A percentile compares a stretch with the other conserved stretches of the same genome.
Evolutionary conservation across 2,329 filamentous ascomycete species (phyloP).

Genomic region (Epichloe sibirici): DNA sequence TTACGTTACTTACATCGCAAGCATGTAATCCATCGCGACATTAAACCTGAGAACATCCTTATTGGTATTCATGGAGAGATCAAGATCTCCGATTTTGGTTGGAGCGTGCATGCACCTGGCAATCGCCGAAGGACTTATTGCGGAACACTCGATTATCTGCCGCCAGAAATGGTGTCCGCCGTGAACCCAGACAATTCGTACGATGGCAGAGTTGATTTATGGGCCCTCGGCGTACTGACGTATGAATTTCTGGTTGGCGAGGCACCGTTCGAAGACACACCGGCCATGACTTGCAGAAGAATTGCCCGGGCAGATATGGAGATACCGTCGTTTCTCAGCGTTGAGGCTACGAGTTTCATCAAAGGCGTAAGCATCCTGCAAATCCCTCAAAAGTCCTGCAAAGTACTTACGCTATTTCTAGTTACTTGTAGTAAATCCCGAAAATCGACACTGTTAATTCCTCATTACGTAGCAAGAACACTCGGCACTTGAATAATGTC

Average conservation of each 20-base stretch:
- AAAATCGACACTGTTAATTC: no score
- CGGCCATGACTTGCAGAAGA: conserved; percentile 83
- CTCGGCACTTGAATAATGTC: no score
- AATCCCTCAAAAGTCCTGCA: no score
- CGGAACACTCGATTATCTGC: conserved; percentile 95
- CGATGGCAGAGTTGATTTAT: conserved; percentile 89
- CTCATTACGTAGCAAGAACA: no score
- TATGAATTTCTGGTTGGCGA: conserved; percentile 96
- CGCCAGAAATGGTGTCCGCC: conserved; percentile 86
- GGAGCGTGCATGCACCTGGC: conserved; percentile 95
- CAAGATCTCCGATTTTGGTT: conserved; percentile 97
- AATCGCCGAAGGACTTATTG: conserved; percentile 91
- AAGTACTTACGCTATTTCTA: no score
- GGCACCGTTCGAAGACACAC: conserved; percentile 92
- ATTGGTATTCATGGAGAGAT: conserved; percentile 88
- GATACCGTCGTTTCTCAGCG: conserved; percentile 78
- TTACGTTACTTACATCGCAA: conserved; percentile 19
- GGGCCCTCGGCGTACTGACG: conserved; percentile 87
- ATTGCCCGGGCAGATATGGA: conserved; percentile 88
- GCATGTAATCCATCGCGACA: conserved; percentile 20
- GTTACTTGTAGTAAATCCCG: no score
- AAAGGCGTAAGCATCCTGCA: conserved; percentile 49
- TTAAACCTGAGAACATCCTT: conserved; percentile 25
- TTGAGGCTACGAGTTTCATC: conserved; percentile 84
- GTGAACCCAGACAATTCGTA: conserved; percentile 60